A percentile compares a stretch with the other conserved stretches of the same genome.
Evolutionary conservation across 2,329 filamentous ascomycete species (phyloP).

Genomic region (Neonectria coccinea): DNA sequence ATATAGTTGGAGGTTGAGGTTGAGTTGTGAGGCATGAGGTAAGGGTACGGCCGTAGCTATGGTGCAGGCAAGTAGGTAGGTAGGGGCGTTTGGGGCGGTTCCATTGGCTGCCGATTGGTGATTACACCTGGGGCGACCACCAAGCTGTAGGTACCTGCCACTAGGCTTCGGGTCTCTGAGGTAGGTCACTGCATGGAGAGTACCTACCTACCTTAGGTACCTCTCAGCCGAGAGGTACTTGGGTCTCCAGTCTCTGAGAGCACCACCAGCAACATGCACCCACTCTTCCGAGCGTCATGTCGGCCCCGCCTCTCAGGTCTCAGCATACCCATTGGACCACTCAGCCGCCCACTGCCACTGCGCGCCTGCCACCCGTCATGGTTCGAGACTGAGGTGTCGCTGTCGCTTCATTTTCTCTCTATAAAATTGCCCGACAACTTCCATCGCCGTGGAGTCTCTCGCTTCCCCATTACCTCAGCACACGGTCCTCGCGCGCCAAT

Average conservation of each 20-base stretch:
- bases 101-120: conserved; percentile 12
- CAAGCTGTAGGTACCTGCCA: not conserved
- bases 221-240: not conserved
- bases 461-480: not conserved
- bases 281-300: not conserved
- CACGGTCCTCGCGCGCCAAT: conserved; percentile 6
- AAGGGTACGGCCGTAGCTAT: conserved; percentile 2
- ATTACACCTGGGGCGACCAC: not conserved
- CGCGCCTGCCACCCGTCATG: conserved; percentile 20
- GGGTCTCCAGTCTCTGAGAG: not conserved
- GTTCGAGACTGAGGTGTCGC: conserved; percentile 4
- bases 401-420: conserved; percentile 9
- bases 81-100: not conserved
- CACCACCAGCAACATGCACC: no score
- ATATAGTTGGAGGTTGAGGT: conserved; percentile 1
- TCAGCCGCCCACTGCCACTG: conserved; percentile 9
- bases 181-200: no score
- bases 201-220: no score
- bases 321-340: not conserved
- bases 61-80: not conserved
- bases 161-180: no score
- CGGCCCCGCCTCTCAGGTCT: no score
- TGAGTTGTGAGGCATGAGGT: conserved; percentile 9
- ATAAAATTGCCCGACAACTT: not conserved
- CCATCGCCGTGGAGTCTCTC: not conserved